Conservation (phyloP, 192 early-diverging fungal species). For the Umbelopsis vinacea region DNA sequence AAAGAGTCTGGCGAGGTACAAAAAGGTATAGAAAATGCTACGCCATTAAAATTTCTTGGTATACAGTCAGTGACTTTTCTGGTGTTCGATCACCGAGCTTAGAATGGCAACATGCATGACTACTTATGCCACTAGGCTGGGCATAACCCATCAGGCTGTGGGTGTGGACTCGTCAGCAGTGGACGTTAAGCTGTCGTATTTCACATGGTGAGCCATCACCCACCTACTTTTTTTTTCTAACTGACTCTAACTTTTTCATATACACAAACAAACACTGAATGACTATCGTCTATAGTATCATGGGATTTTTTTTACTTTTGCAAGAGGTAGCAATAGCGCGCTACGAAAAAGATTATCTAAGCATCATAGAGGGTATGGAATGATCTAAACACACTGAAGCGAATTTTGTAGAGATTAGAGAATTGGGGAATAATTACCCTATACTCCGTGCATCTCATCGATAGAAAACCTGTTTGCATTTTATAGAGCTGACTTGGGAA, state of each 20-base stretch:
- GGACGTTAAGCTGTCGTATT: background rate
- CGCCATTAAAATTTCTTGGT: conserved; percentile 11
- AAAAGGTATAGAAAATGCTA: background rate
- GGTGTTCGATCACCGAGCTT: conserved; percentile 21
- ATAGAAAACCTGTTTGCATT: too few species aligned
- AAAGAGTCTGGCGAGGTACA: background rate
- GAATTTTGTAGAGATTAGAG: too few species aligned
- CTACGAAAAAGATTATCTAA: too few species aligned
- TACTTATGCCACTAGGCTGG: background rate
- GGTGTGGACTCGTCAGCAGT: conserved; percentile 12
- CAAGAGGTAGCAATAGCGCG: background rate
- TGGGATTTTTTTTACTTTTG: background rate
- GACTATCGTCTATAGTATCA: conserved; percentile 5
- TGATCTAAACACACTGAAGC: too few species aligned
- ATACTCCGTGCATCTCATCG: too few species aligned
- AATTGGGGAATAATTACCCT: too few species aligned
- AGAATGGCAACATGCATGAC: conserved; percentile 22
- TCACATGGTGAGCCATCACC: conserved; percentile 7
- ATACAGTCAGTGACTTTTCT: conserved; percentile 6
- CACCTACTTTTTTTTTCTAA: background rate
- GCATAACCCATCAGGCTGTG: conserved; percentile 3
- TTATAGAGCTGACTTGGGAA: too few species aligned
- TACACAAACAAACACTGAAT: conserved; percentile 20
- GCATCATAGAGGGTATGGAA: too few species aligned
- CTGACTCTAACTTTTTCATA: background rate